A percentile compares a stretch with the other conserved stretches of the same genome.
Conservation (phyloP, 1,284 basidiomycete genomes). For the Fomes fomentarius region DNA sequence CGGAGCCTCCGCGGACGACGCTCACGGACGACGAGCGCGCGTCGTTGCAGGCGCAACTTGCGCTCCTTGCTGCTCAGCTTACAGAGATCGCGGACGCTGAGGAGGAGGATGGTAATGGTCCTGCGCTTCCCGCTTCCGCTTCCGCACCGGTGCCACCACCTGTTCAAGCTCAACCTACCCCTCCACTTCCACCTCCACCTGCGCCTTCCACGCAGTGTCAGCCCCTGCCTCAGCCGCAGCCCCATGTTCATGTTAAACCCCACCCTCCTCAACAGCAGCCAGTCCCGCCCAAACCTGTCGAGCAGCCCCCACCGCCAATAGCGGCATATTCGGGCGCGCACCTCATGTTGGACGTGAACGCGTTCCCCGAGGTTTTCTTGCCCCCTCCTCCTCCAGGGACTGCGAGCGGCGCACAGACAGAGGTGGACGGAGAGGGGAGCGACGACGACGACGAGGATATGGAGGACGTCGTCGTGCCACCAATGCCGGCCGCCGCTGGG, state of each 20-base stretch:
- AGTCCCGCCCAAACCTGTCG: not conserved
- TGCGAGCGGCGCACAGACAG: constrained; percentile 21
- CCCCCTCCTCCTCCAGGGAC: constrained; percentile 1
- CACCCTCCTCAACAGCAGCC: not conserved
- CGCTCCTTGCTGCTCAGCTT: constrained; percentile 63
- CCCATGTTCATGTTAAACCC: not conserved
- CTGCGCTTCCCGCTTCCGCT: not conserved
- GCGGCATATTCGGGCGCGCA: constrained; percentile 18
- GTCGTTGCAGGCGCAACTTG: constrained; percentile 64
- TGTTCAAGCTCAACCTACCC: not conserved
- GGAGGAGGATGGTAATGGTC: constrained; percentile 32
- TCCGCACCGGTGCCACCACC: not conserved
- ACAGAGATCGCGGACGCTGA: constrained; percentile 54
- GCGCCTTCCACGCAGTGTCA: not conserved
- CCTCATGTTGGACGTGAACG: constrained; percentile 20
- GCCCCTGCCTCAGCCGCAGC: not conserved
- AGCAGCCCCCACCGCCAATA: constrained; percentile 14
- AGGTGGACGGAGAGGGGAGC: constrained; percentile 16
- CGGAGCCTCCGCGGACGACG: constrained; percentile 19
- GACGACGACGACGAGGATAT: constrained; percentile 23
- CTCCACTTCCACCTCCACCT: too few relatives aligned
- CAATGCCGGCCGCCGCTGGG: constrained; percentile 1
- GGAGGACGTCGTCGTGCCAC: constrained; percentile 26
- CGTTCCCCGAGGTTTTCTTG: constrained; percentile 19
- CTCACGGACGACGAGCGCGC: constrained; percentile 51